Evolutionary conservation across 805 yeast genomes (phyloP), one percentile per base, ranked within the genome.

Genomic region (Saturnispora sekii): DNA sequence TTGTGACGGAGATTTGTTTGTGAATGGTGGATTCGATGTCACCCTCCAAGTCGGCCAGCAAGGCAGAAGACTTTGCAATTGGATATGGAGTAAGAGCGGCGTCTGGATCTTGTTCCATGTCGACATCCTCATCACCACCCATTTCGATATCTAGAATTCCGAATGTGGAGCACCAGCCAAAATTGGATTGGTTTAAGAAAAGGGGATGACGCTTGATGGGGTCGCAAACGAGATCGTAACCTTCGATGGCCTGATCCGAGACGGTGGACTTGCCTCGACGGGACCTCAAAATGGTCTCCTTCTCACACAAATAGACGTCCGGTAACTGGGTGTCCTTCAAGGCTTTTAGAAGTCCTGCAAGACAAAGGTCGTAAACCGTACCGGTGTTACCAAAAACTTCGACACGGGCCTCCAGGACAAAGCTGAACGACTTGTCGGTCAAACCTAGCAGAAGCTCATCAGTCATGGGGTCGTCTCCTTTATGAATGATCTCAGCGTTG

Each of bases 361-460:
- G 82, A 39, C 84, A 81, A 10, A 81, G 62, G 55, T 88, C 96
- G 54, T 79, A 80, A 26, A 83, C 65, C 2, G 96, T 94, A 0
- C 95, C 95, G 1, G 85, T 70, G 47, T 93, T 74, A 40, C 90
- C 80, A 53, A 84, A 80, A 0, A 88, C 87, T 52, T 81, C 79
- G 35, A 87, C 68, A 53, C 78, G 77, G 3, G 90, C 89, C 56
- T 78, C 77, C 30, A 89, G 61, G 3, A 82, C 84, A 59, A 72
- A 70, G 40, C 73, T 64, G 67, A 75, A 77, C 30, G 63, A 63
- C 51, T 74, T 65, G 48, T 66, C 64, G n/a, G 72, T 65, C n/a
- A 54, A 59, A 29, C 61, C 56, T 15, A 53, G 63, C 9, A 33
- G 10, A 10, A 43, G 17, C 11, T 38, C 42, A 36, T 54, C 59